These are phyloP conservation scores for Dactylella cylindrospora DNA, from an alignment of 2,329 filamentous ascomycete species.

Conservation along the genomic window DNA sequence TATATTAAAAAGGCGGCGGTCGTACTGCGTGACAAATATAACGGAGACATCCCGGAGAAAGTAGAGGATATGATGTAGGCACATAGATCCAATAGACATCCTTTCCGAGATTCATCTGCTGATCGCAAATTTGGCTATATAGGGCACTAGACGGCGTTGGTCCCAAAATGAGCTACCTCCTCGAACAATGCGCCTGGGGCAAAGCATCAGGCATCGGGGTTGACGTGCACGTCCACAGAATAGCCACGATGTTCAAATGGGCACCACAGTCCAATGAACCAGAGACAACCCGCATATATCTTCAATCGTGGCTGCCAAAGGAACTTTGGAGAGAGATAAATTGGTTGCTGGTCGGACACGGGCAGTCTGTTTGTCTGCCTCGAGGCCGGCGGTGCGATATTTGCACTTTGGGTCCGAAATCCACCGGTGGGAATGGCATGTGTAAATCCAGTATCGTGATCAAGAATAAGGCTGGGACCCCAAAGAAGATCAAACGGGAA, in stretches of 20 bases:
- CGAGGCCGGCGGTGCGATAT: conserved; percentile 79
- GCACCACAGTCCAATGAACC: conserved; percentile 71
- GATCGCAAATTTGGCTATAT: too few relatives aligned
- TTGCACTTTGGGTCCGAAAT: conserved; percentile 66
- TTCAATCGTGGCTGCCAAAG: conserved; percentile 79
- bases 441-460: conserved; percentile 72
- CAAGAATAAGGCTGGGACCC: conserved; percentile 55
- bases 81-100: conserved; percentile 56
- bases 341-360: conserved; percentile 80
- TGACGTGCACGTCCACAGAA: conserved; percentile 91
- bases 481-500: conserved; percentile 51
- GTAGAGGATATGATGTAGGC: conserved; percentile 73
- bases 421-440: conserved; percentile 63
- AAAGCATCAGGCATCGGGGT: conserved; percentile 78
- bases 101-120: too few relatives aligned
- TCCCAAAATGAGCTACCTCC: conserved; percentile 92
- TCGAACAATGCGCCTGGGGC: conserved; percentile 74
- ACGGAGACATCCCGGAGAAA: conserved; percentile 76
- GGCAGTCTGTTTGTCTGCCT: conserved; percentile 81
- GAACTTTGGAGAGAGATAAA: conserved; percentile 94
- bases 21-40: conserved; percentile 70
- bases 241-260: conserved; percentile 94
- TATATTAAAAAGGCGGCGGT: conserved; percentile 74
- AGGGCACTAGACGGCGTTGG: conserved; percentile 66
- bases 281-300: conserved; percentile 73